Base-by-base conservation (phyloP, 192 early-diverging fungal genomes). In the Allomyces macrogynus region DNA sequence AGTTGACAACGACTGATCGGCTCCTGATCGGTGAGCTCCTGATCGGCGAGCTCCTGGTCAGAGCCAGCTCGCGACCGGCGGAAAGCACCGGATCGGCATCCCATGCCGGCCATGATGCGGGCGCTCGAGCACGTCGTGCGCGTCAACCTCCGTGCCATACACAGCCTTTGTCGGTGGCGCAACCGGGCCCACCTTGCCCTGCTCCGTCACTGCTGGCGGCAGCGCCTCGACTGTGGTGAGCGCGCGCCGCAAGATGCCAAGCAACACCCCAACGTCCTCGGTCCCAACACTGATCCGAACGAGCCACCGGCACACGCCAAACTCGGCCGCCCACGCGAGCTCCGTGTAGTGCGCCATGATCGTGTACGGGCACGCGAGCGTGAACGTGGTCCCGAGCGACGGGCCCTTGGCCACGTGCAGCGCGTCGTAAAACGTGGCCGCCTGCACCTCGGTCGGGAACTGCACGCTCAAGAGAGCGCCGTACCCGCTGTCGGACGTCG, bases 361-460 rank as follows among this genome's bases (percentile, higher is more conserved):
- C 0, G 93, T 91, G 69, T 97, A 97, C 3, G 95, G 93, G 66
- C 87, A 88, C 4, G 84, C 89, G 62, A 97, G 77, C 20, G 95
- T 97, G 66, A 97, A 97, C 77, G 92, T 97, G 26, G 95, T 97
- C 1, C 95, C 95, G 23, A 97, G 76, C 4, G 90, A 93, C 20
- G 95, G 95, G 1, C 95, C 95, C 69, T 97, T 97, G 68, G 86
- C 87, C 69, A 88, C 82, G 4, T 73, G 73, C 54, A 97, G 67
- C 8, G 73, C 67, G 73, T 97, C 91, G 76, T 86, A 97, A 74
- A 97, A 95, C 62, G 71, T 67, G 0, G 87, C 74, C 0, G 80
- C 81, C 1, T 67, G 68, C 42, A 78, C 72, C 26, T 81, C 70
- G n/a, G 74, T 71, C 14, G 78, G 70, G 65, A 97, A 78, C 23